phyloP scores from a whole-genome alignment of 2,329 filamentous ascomycete genomes.

The Colletotrichum siamense region DNA sequence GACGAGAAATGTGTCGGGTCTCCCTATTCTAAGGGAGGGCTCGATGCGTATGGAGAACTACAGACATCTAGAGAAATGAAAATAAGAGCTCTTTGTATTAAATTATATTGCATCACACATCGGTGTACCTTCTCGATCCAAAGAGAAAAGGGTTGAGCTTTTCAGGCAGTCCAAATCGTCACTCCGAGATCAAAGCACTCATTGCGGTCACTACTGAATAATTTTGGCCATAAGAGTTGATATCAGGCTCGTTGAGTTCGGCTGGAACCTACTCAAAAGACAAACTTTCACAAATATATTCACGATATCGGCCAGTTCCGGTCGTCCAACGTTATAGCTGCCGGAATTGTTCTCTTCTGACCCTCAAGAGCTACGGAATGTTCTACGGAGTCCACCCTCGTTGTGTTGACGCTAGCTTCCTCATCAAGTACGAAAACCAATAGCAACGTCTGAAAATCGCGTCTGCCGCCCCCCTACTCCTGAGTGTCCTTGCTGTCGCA shows the following conservation, averaged over 20 bases:
- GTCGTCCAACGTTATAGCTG: background rate
- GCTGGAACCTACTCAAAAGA: too few species aligned
- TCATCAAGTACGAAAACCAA: fast-evolving
- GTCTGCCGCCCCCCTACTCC: background rate
- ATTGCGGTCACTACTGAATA: too few species aligned
- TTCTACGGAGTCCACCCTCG: fast-evolving
- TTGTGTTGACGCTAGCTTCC: background rate
- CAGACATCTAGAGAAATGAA: background rate
- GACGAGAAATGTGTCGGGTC: background rate
- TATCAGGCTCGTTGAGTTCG: fast-evolving
- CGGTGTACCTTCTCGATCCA: fast-evolving
- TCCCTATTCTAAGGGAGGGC: background rate
- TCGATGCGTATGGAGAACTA: background rate
- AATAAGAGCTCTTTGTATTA: background rate
- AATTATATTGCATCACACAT: fast-evolving
- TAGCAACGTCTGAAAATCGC: background rate
- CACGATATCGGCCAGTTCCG: fast-evolving
- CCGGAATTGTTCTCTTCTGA: fast-evolving
- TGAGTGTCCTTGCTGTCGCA: background rate
- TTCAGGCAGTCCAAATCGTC: background rate
- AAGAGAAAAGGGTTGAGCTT: background rate
- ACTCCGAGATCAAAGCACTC: fast-evolving
- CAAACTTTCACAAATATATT: fast-evolving
- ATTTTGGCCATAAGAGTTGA: fast-evolving
- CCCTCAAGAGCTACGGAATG: fast-evolving